These are phyloP conservation scores for Teratosphaeriaceae sp. DNA, from an alignment of 2,329 filamentous ascomycete species.

Conservation along the genomic window DNA sequence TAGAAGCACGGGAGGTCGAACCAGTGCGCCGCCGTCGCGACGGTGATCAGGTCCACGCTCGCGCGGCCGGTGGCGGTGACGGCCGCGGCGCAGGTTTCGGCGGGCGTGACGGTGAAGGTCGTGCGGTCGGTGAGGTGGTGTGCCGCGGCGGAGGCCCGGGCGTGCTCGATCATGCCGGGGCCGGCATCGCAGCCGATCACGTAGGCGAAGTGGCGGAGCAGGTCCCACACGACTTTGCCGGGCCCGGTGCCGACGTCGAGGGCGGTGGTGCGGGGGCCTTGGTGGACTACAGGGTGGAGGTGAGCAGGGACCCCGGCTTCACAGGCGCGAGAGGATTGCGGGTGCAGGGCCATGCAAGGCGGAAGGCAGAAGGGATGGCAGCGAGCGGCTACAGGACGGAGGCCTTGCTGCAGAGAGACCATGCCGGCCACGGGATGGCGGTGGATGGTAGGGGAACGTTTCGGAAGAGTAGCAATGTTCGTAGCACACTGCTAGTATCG, in stretches of 20 bases:
- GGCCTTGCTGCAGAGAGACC: too few species aligned
- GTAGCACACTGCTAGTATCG: too few species aligned
- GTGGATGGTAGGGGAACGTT: too few species aligned
- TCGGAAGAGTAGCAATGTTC: too few species aligned
- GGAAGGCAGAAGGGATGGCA: too few species aligned
- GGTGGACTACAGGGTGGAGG: too few species aligned
- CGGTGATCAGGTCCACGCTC: conserved; percentile 17
- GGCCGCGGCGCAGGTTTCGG: conserved; percentile 12
- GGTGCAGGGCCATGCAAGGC: too few species aligned
- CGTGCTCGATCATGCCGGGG: conserved; percentile 40
- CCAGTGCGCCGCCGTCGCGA: conserved; percentile 42
- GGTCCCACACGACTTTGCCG: conserved; percentile 41
- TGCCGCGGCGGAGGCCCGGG: conserved; percentile 23
- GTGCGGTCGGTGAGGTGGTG: conserved; percentile 6
- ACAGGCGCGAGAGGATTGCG: too few species aligned
- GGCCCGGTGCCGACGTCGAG: conserved; percentile 55
- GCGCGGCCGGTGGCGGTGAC: conserved; percentile 4
- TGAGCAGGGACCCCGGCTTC: too few species aligned
- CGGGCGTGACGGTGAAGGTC: conserved; percentile 11
- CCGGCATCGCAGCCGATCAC: conserved; percentile 48
- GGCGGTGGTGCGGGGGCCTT: conserved; percentile 34
- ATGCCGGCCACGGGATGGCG: too few species aligned
- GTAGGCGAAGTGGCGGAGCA: conserved; percentile 42
- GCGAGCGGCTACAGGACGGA: too few species aligned
- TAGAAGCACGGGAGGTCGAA: conserved; percentile 51